phyloP scores from a whole-genome alignment of 805 yeast species.

The Saccharomycopsis fibuligera region DNA sequence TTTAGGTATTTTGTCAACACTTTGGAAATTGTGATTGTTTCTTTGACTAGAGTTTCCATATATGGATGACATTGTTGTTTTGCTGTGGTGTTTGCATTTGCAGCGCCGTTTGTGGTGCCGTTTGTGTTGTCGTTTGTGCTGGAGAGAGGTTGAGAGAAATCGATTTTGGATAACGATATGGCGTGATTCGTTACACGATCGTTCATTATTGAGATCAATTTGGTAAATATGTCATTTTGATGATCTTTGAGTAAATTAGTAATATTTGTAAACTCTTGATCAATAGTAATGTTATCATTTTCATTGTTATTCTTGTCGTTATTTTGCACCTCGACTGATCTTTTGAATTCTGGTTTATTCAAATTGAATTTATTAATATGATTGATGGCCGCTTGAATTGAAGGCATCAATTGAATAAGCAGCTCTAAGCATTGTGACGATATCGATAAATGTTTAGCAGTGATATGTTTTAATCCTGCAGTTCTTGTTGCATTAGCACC shows the following conservation, averaged over 20 bases:
- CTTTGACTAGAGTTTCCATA: constrained; percentile 61
- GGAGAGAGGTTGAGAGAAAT: constrained; percentile 51
- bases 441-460: constrained; percentile 64
- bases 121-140: too few species aligned
- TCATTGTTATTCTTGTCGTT: constrained; percentile 17
- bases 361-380: constrained; percentile 25
- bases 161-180: constrained; percentile 36
- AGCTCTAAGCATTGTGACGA: constrained; percentile 59
- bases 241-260: constrained; percentile 47
- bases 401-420: constrained; percentile 35
- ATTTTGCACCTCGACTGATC: constrained; percentile 15
- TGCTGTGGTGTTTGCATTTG: constrained; percentile 27
- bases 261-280: constrained; percentile 35
- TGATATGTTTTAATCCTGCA: constrained; percentile 67
- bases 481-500: constrained; percentile 73
- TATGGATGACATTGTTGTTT: constrained; percentile 47
- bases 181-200: constrained; percentile 54
- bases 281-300: constrained; percentile 23
- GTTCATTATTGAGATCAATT: constrained; percentile 63
- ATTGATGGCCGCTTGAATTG: constrained; percentile 27
- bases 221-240: constrained; percentile 53
- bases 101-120: too few species aligned
- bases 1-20: constrained; percentile 56
- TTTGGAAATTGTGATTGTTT: constrained; percentile 56
- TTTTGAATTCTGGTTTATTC: constrained; percentile 6